Base-by-base conservation (phyloP, 352 stramenopile genomes). In the Phytopythium helicoides region DNA sequence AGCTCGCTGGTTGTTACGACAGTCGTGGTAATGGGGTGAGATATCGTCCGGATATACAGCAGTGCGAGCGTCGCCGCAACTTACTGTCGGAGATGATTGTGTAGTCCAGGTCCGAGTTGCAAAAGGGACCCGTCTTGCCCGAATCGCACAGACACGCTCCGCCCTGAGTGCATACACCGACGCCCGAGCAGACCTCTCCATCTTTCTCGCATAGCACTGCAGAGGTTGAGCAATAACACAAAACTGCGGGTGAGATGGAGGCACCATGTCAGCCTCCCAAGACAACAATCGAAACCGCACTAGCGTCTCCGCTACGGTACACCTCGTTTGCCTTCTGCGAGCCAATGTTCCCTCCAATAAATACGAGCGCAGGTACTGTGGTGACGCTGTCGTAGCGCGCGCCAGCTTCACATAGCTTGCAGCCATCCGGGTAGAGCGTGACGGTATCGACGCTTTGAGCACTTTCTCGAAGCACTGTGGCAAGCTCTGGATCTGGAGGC, bases 181-280 rank as follows among this genome's bases (percentile, higher is more conserved):
- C 40, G 40, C 76, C 73, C 7, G 71, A 85, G 54, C 80, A 91
- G 53, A 92, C 82, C 23, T 70, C 63, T 41, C 82, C 82, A 41
- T 86, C 49, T n/a, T 69, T 61, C 56, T 92, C 81, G 44, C 81
- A 92, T 15, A 92, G 57, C 73, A 90, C 81, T 92, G 38, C n/a
- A n/a, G n/a, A n/a, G n/a, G n/a, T n/a, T n/a, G n/a, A n/a, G n/a
- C n/a, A n/a, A n/a, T n/a, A n/a, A n/a, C n/a, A n/a, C n/a, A n/a
- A n/a, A n/a, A n/a, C n/a, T n/a, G n/a, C n/a, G n/a, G 2, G 36
- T 40, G 47, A 49, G n/a, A 31, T 15, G 23, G 34, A 62, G 3
- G 11, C n/a, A 47, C 16, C 1, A 19, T 50, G n/a, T 18, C 11
- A 61, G 10, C 12, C 9, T 38, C 36, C n/a, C 0, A 23, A 26